Conservation (phyloP, 371 early-diverging fungal species). For the Umbelopsis sp. region DNA sequence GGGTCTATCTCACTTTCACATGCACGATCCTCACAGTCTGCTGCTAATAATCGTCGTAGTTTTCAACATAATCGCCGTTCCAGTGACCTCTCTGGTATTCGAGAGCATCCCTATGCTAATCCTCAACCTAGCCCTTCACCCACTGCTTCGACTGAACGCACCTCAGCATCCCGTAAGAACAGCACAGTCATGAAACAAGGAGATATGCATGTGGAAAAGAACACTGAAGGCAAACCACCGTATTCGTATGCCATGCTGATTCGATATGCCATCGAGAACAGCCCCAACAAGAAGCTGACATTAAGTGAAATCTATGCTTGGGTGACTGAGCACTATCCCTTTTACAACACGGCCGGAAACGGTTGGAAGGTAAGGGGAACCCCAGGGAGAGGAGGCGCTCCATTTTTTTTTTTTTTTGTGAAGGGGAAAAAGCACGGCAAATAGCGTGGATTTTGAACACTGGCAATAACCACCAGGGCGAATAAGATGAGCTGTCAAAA, state of each 20-base stretch:
- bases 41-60: not conserved
- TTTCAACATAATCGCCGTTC: constrained; percentile 12
- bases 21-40: not conserved
- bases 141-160: constrained; percentile 32
- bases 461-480: too few species aligned
- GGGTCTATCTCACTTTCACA: constrained; percentile 12
- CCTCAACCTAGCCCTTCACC: constrained; percentile 31
- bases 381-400: not conserved
- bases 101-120: constrained; percentile 25
- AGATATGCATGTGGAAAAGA: constrained; percentile 34
- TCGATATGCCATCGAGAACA: constrained; percentile 81
- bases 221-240: constrained; percentile 68
- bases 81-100: constrained; percentile 11
- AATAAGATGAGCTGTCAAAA: constrained; percentile 5
- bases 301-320: constrained; percentile 90
- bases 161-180: constrained; percentile 24
- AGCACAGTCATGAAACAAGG: constrained; percentile 21
- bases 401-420: too few species aligned
- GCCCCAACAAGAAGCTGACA: constrained; percentile 71
- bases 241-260: constrained; percentile 90
- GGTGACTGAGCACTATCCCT: constrained; percentile 80
- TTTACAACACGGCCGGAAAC: constrained; percentile 72
- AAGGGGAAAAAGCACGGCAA: not conserved
- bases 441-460: too few species aligned
- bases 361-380: constrained; percentile 76